Conservation (phyloP, 495 filamentous ascomycete species). For the Hypoxylon cercidicola region DNA sequence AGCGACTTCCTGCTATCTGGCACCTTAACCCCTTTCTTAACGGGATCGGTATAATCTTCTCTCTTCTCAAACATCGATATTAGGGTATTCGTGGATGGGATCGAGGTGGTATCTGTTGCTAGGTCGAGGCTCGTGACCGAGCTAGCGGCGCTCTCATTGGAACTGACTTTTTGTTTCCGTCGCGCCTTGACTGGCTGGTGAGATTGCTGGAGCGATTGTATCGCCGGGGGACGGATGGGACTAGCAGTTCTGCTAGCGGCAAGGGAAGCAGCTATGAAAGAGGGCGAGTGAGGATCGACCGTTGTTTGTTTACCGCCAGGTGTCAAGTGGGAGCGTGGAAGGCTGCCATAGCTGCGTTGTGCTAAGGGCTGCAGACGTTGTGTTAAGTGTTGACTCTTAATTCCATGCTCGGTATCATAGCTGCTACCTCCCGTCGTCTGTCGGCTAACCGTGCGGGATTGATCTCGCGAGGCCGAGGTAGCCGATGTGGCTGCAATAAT, state of each 20-base stretch:
- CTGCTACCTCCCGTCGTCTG: constrained; percentile 32
- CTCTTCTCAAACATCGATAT: constrained; percentile 69
- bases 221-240: constrained; percentile 49
- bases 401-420: constrained; percentile 7
- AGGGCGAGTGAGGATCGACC: constrained; percentile 54
- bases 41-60: constrained; percentile 45
- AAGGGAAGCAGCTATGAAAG: constrained; percentile 65
- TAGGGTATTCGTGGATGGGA: constrained; percentile 65
- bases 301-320: constrained; percentile 20
- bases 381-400: constrained; percentile 6
- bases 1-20: constrained; percentile 36
- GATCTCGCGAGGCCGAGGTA: constrained; percentile 45
- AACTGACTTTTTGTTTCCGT: constrained; percentile 40
- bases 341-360: constrained; percentile 16
- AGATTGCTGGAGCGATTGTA: constrained; percentile 23
- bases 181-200: constrained; percentile 19
- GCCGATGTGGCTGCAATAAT: constrained; percentile 60
- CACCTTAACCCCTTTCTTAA: constrained; percentile 48
- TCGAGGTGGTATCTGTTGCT: constrained; percentile 64
- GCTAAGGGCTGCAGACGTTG: constrained; percentile 17
- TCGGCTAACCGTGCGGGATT: constrained; percentile 33
- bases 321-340: constrained; percentile 32
- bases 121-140: constrained; percentile 42
- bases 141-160: constrained; percentile 40
- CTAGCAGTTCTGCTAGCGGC: constrained; percentile 64